Conservation (phyloP, 257 asterid genomes). For the Misopates orontium region DNA sequence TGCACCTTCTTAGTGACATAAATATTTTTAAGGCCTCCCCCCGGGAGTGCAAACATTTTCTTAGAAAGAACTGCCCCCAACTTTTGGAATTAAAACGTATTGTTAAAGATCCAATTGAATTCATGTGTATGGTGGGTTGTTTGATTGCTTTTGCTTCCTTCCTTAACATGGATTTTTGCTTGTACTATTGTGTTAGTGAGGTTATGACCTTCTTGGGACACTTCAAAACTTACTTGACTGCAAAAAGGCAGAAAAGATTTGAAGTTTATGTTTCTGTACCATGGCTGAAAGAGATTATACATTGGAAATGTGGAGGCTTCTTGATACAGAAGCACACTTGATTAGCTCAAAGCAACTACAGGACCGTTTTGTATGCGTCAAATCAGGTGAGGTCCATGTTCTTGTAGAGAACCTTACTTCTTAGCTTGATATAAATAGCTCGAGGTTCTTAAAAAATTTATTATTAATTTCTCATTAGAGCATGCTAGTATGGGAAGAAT, state of each 20-base stretch:
- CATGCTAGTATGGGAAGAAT: constrained; percentile 18
- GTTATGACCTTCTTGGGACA: constrained; percentile 99
- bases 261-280: constrained; percentile 96
- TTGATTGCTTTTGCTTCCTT: constrained; percentile 23
- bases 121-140: constrained; percentile 16
- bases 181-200: constrained; percentile 88
- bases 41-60: too few relatives aligned
- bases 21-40: too few relatives aligned
- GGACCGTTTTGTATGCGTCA: constrained; percentile 92
- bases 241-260: constrained; percentile 92
- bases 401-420: not conserved
- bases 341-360: constrained; percentile 64
- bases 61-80: constrained; percentile 3
- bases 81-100: not conserved
- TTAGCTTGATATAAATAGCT: constrained; percentile 17
- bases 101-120: constrained; percentile 9
- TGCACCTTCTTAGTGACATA: too few relatives aligned
- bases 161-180: constrained; percentile 34
- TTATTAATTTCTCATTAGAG: constrained; percentile 3
- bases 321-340: constrained; percentile 83
- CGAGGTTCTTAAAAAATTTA: not conserved
- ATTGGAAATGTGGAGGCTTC: constrained; percentile 98
- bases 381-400: constrained; percentile 57
- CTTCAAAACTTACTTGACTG: constrained; percentile 76
- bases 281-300: constrained; percentile 99